phyloP scores from a whole-genome alignment of 352 stramenopile species.

The Phytophthora rubi region DNA sequence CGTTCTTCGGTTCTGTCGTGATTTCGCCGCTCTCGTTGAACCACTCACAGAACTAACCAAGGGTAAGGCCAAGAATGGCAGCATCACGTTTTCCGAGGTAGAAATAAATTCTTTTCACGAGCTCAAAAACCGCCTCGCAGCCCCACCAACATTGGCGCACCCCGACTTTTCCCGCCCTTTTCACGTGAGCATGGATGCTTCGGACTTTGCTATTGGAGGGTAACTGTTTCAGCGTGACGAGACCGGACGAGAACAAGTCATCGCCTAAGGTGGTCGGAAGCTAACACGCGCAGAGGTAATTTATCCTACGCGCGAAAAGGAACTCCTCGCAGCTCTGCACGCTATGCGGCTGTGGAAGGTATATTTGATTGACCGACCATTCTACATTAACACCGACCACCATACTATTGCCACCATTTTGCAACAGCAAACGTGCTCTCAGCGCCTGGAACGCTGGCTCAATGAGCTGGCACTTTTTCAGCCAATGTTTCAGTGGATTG shows the following conservation, averaged over 20 bases:
- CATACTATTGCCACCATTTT: background rate
- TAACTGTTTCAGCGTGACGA: background rate
- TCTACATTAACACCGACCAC: slow-evolving; percentile 1
- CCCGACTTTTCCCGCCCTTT: background rate
- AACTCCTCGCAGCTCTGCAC: slow-evolving; percentile 1
- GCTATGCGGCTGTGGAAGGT: slow-evolving; percentile 8
- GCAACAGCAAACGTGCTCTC: slow-evolving; percentile 7
- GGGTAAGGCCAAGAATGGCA: background rate
- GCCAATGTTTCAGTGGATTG: slow-evolving; percentile 4
- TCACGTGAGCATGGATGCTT: background rate
- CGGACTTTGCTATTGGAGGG: background rate
- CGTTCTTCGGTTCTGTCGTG: background rate
- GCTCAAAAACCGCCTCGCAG: background rate
- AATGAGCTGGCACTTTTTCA: slow-evolving; percentile 17
- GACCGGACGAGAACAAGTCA: background rate
- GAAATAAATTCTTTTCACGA: background rate
- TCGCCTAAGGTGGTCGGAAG: background rate
- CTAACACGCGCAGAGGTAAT: background rate
- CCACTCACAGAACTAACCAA: background rate
- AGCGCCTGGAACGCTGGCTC: background rate
- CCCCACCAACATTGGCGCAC: background rate
- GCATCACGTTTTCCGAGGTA: background rate
- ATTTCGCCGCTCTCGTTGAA: background rate
- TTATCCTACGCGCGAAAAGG: background rate
- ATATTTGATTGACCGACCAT: background rate